Evolutionary conservation across 1,284 basidiomycete genomes (phyloP).

Genomic region (Ustilago lituana): DNA sequence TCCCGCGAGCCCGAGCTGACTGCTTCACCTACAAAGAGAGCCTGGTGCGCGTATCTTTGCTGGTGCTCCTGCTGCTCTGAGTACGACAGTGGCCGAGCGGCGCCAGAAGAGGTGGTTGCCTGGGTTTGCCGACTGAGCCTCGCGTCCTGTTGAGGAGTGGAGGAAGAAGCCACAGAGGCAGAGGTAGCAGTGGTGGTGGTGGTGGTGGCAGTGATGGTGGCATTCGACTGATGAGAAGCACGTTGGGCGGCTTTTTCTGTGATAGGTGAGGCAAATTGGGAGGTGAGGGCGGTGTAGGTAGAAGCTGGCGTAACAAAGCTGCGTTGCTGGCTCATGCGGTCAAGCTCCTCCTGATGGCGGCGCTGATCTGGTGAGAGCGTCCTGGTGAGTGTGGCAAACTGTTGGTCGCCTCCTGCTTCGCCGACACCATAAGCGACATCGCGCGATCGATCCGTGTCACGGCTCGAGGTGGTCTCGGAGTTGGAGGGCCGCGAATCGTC

Average conservation of each 20-base stretch:
- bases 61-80: neutral
- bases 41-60: neutral
- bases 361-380: conserved; percentile 17
- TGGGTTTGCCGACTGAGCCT: conserved; percentile 25
- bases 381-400: conserved; percentile 8
- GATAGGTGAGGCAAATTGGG: conserved; percentile 4
- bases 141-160: conserved; percentile 15
- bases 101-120: conserved; percentile 9
- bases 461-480: conserved; percentile 26
- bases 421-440: conserved; percentile 26
- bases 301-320: conserved; percentile 3
- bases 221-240: conserved; percentile 24
- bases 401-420: conserved; percentile 23
- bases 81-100: conserved; percentile 5
- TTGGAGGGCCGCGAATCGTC: conserved; percentile 15
- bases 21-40: conserved; percentile 14
- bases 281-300: neutral
- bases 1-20: conserved; percentile 13
- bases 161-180: conserved; percentile 9
- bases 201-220: conserved; percentile 13
- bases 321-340: conserved; percentile 25
- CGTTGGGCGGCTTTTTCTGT: conserved; percentile 7
- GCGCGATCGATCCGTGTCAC: conserved; percentile 17
- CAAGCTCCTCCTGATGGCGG: conserved; percentile 22
- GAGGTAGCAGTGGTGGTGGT: neutral